Evolutionary conservation across 257 asterid species (phyloP).

Genomic region (Nicotiana attenuata): DNA sequence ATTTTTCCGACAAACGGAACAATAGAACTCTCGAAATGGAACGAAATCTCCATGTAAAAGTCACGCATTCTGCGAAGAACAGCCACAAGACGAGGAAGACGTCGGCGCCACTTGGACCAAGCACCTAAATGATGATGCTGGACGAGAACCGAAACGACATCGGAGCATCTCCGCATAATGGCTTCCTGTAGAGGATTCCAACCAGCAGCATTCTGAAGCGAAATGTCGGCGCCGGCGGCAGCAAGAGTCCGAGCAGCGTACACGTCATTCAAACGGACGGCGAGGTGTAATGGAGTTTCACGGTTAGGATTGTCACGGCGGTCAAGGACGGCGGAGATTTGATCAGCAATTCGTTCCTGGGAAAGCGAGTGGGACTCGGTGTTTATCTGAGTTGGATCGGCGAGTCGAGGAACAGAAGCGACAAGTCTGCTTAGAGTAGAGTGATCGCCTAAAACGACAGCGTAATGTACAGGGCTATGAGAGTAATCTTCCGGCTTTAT

Average conservation of each 20-base stretch:
- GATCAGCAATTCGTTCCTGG: constrained; percentile 57
- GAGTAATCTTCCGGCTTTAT: constrained; percentile 63
- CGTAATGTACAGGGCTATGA: constrained; percentile 79
- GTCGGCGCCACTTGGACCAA: constrained; percentile 96
- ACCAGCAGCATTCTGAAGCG: constrained; percentile 88
- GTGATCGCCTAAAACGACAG: constrained; percentile 71
- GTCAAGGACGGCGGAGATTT: constrained; percentile 66
- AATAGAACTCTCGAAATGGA: constrained; percentile 91
- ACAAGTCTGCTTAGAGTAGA: constrained; percentile 46
- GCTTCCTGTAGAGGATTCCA: constrained; percentile 96
- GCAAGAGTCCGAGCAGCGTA: constrained; percentile 54
- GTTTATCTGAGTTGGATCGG: constrained; percentile 39
- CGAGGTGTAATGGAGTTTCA: constrained; percentile 90
- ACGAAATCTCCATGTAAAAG: constrained; percentile 91
- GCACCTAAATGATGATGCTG: constrained; percentile 79
- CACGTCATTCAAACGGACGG: constrained; percentile 81
- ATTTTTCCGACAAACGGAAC: constrained; percentile 89
- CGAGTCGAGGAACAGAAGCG: constrained; percentile 47
- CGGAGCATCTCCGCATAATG: constrained; percentile 69
- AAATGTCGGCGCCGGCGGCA: constrained; percentile 72
- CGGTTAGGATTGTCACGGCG: constrained; percentile 67
- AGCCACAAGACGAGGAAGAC: constrained; percentile 76
- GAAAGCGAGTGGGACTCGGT: constrained; percentile 63
- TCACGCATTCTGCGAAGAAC: constrained; percentile 87
- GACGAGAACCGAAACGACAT: constrained; percentile 53